Conservation (phyloP, 768 basidiomycete genomes). For the Tulasnella sp. region DNA sequence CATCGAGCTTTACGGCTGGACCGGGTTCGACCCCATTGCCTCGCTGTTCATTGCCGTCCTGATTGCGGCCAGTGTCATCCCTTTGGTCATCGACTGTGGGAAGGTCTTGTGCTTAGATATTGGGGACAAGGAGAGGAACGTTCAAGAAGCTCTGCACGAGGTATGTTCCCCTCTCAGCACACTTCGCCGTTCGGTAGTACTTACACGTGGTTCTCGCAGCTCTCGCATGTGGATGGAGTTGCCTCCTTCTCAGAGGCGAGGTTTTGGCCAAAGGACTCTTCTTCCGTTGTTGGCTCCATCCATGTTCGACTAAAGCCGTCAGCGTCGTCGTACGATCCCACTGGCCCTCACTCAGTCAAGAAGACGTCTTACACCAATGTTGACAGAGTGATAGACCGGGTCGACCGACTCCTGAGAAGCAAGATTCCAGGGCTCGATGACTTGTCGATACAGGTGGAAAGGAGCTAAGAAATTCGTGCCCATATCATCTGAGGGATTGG, state of each 20-base stretch:
- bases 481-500: too few relatives aligned
- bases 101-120: conserved; percentile 80
- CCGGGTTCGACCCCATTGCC: conserved; percentile 96
- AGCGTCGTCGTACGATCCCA: conserved; percentile 42
- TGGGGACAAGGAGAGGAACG: conserved; percentile 33
- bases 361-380: conserved; percentile 44
- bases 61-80: conserved; percentile 91
- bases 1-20: conserved; percentile 96
- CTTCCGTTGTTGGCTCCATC: conserved; percentile 78
- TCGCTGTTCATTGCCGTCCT: conserved; percentile 91
- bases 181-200: neutral
- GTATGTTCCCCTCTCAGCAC: conserved; percentile 20
- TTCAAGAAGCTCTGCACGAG: conserved; percentile 30
- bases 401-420: conserved; percentile 57
- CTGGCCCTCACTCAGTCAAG: conserved; percentile 38
- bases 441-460: conserved; percentile 79
- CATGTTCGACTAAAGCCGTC: conserved; percentile 76
- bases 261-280: conserved; percentile 94
- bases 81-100: conserved; percentile 89
- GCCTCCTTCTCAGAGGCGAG: conserved; percentile 68
- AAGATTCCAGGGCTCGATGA: conserved; percentile 77
- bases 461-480: conserved; percentile 11
- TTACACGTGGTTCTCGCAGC: conserved; percentile 32
- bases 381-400: conserved; percentile 64
- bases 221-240: conserved; percentile 65